Conservation (phyloP, 2,329 filamentous ascomycete species). For the Orbilia javanica region DNA sequence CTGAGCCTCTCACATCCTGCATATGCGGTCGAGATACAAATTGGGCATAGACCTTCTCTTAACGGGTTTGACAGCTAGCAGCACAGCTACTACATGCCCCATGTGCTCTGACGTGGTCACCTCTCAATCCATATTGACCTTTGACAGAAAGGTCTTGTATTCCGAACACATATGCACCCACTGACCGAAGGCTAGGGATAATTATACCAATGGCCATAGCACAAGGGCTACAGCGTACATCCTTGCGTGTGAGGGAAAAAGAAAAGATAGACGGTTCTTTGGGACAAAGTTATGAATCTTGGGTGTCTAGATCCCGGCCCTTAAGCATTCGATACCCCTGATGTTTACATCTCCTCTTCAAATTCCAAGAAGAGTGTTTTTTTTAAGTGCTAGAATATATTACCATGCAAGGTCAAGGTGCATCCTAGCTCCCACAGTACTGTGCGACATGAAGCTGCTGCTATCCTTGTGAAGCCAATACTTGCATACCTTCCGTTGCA, state of each 20-base stretch:
- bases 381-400: background rate
- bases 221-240: background rate
- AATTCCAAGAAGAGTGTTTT: background rate
- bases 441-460: constrained; percentile 21
- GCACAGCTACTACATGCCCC: constrained; percentile 18
- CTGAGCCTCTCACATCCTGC: constrained; percentile 25
- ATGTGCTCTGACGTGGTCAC: constrained; percentile 24
- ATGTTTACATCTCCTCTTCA: constrained; percentile 18
- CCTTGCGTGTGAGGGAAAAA: constrained; percentile 1
- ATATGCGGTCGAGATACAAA: constrained; percentile 21
- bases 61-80: constrained; percentile 27
- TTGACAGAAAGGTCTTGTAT: constrained; percentile 24
- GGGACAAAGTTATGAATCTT: constrained; percentile 16
- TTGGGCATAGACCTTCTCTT: constrained; percentile 27
- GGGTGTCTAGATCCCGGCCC: constrained; percentile 2
- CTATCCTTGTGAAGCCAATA: constrained; percentile 21
- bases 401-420: constrained; percentile 20
- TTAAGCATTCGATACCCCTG: constrained; percentile 21
- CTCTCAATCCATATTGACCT: constrained; percentile 2
- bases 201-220: background rate
- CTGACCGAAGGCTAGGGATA: background rate
- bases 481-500: constrained; percentile 18
- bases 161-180: constrained; percentile 21
- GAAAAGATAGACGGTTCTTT: constrained; percentile 1
- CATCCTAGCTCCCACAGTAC: constrained; percentile 9